These are phyloP conservation scores for Ustilago nuda DNA, from an alignment of 1,284 basidiomycete genomes.

Conservation along the genomic window DNA sequence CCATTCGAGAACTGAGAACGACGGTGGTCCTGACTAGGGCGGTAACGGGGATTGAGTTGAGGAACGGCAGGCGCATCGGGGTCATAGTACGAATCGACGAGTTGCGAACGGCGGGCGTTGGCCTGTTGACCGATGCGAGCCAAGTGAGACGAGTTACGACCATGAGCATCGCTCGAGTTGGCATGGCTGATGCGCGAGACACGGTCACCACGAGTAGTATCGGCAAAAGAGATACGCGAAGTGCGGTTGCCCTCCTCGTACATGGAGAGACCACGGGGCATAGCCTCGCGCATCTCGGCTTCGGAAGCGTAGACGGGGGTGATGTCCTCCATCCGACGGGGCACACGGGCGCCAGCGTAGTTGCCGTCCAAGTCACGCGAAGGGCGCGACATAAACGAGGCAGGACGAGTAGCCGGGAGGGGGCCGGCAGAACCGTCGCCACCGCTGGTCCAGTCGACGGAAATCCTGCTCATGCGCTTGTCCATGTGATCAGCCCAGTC, in stretches of 20 bases:
- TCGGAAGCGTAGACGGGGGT: slow-evolving; percentile 46
- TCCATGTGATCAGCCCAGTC: slow-evolving; percentile 68
- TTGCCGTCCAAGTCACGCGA: slow-evolving; percentile 53
- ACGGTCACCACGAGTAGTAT: slow-evolving; percentile 58
- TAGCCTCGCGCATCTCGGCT: slow-evolving; percentile 57
- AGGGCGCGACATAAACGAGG: slow-evolving; percentile 52
- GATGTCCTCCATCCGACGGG: slow-evolving; percentile 55
- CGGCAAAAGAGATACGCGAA: slow-evolving; percentile 57
- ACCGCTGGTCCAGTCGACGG: slow-evolving; percentile 62
- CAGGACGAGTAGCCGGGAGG: slow-evolving; percentile 58
- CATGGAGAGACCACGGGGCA: slow-evolving; percentile 51
- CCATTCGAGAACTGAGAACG: slow-evolving; percentile 43
- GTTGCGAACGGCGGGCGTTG: slow-evolving; percentile 40
- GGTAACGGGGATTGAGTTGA: slow-evolving; percentile 40
- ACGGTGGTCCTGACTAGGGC: slow-evolving; percentile 40
- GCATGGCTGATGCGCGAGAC: slow-evolving; percentile 59
- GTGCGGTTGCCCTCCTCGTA: slow-evolving; percentile 54
- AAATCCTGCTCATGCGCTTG: slow-evolving; percentile 67
- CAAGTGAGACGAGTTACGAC: slow-evolving; percentile 38
- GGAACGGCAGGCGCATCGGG: slow-evolving; percentile 56
- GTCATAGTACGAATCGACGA: slow-evolving; percentile 59
- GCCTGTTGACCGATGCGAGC: slow-evolving; percentile 45
- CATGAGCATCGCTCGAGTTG: slow-evolving; percentile 54
- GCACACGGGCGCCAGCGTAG: slow-evolving; percentile 51
- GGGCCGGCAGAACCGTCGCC: slow-evolving; percentile 62